These are phyloP conservation scores for Penicillium verrucosum DNA, from an alignment of 2,329 filamentous ascomycete genomes.

Conservation along the genomic window DNA sequence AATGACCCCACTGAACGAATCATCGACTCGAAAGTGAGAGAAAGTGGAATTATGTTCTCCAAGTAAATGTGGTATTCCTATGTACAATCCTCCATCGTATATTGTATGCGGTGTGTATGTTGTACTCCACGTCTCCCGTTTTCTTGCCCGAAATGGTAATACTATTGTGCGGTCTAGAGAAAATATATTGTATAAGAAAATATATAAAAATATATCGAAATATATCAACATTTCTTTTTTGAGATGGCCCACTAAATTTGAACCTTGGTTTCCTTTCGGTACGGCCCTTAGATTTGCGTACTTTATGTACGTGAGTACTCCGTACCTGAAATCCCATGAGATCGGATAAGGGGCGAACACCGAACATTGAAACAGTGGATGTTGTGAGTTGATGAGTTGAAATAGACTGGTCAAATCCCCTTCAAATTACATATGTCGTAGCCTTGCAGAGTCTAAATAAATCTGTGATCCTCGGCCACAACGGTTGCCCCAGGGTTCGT, in stretches of 20 bases:
- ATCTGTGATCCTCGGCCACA: slow-evolving; percentile 18
- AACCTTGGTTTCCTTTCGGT: slow-evolving; percentile 15
- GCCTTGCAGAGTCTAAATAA: neutral
- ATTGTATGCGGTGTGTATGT: neutral
- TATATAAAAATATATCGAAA: too few species aligned
- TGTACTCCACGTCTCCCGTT: neutral
- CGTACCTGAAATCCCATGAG: neutral
- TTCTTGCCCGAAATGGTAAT: neutral
- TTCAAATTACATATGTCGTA: neutral
- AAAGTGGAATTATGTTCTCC: neutral
- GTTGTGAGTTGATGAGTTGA: neutral
- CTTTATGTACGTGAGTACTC: neutral
- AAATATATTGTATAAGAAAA: neutral
- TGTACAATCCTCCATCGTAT: neutral
- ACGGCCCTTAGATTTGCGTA: slow-evolving; percentile 16
- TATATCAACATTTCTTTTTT: too few species aligned
- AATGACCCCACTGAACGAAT: neutral
- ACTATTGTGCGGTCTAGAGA: neutral
- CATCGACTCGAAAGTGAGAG: neutral
- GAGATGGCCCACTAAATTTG: neutral
- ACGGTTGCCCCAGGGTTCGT: slow-evolving; percentile 29
- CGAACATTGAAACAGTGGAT: slow-evolving; percentile 3
- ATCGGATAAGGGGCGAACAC: slow-evolving; percentile 3
- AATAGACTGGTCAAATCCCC: neutral
- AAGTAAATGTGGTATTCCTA: neutral